Evolutionary conservation across 257 asterid genomes (phyloP).

Genomic region (Salvia miltiorrhiza): DNA sequence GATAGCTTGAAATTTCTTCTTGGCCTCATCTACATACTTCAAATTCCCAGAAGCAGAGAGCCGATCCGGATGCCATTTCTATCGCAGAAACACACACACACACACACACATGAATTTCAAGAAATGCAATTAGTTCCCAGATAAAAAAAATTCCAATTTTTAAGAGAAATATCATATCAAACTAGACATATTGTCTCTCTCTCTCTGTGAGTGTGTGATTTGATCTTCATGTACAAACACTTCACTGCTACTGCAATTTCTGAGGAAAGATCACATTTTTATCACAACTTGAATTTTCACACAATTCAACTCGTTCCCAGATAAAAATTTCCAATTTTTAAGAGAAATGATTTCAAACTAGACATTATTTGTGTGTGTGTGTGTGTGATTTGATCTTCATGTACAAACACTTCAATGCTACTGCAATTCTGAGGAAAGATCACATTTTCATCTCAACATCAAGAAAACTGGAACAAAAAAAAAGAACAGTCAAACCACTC

Average conservation of each 20-base stretch:
- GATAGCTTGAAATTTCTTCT: slow-evolving; percentile 75
- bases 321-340: neutral
- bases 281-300: too few species aligned
- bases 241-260: too few species aligned
- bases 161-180: neutral
- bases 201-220: neutral
- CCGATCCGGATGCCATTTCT: slow-evolving; percentile 99
- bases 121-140: too few species aligned
- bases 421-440: neutral
- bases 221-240: too few species aligned
- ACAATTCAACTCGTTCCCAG: slow-evolving; percentile 1
- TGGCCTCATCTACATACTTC: slow-evolving; percentile 62
- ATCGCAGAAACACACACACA: neutral
- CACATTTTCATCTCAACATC: neutral
- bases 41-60: slow-evolving; percentile 52
- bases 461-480: neutral
- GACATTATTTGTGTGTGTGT: slow-evolving; percentile 6
- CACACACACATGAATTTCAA: too few species aligned
- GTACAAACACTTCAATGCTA: neutral
- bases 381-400: neutral
- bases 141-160: neutral
- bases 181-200: slow-evolving; percentile 24
- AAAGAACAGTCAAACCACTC: neutral
- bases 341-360: slow-evolving; percentile 6
- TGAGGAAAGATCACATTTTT: too few species aligned